Evolutionary conservation across 108 stramenopile species (phyloP), one percentile per base, ranked within the genome.

Genomic region (Skeletonema potamos): DNA sequence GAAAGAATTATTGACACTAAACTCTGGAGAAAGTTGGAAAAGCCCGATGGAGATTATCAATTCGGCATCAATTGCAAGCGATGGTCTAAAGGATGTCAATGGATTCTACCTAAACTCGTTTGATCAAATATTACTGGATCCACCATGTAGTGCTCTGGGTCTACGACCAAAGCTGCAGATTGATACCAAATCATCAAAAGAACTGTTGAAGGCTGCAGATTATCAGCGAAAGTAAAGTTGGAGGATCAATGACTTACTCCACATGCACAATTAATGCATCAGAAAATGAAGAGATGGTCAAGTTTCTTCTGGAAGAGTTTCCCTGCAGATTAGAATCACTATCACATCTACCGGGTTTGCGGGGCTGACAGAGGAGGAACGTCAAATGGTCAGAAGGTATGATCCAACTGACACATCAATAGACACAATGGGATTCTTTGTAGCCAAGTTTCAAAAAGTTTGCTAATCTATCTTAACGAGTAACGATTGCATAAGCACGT

Each of bases 401-500:
- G 87, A 89, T 65, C 86, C 91, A 3, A 71, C 61, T 48, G 69
- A 84, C 36, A 72, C 37, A 46, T 24, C 64, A 9, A 36, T 48
- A 0, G 87, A 92, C 54, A 81, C 85, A 4, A 90, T 89, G 79
- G 91, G 91, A 43, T 92, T 92, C 62, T 92, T 92, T 68, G 56
- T 92, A 15, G 89, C 89, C 44, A 78, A 85, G 33, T 88, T 92
- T 65, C 73, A 70, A 13, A 91, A 91, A 70, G 22, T 51, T 22
- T 51, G 8, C 18, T 51, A 22, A 51, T 51, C 48, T 51, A 22
- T 51, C 22, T 51, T 51, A 51, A 24, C 48, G 8, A 18, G 22
- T 1, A 18, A 9, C 15, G 39, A n/a, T n/a, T 41, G 15, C 39
- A 41, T 4, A 15, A 4, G 39, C 15, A 15, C n/a, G 39, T n/a